Base-by-base conservation (phyloP, 441 rosid species). In the Pelargonium fulgidum region DNA sequence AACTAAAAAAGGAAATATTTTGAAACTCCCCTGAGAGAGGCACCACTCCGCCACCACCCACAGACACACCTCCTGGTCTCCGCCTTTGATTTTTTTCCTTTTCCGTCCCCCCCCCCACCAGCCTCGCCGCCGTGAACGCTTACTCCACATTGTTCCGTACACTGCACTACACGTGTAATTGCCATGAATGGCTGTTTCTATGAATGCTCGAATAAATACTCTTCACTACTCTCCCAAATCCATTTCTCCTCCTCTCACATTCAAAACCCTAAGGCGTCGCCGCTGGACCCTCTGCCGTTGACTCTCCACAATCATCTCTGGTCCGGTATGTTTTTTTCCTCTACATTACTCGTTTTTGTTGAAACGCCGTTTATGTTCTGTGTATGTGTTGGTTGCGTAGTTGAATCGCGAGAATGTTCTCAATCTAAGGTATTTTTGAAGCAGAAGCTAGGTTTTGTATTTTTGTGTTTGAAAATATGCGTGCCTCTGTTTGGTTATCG, bases 401-500 rank as follows among this genome's bases (percentile, higher is more conserved):
- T 20, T 9, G 62, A 58, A 58, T 58, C 62, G 0, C 0, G 29
- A 20, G 22, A 54, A 22, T 3, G 1, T 0, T 1, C 62, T 24
- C 48, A 4, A 11, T 56, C 8, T 17, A 56, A 56, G 24, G 26
- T 3, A 0, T 56, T 47, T 56, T 19, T 56, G 11, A 4, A 56
- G 26, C 62, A 17, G 8, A 56, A 7, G 26, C 26, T 56, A 19
- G 62, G 62, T 9, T 19, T 56, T 56, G 17, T 54, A 4, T 9
- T 54, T 19, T 7, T 58, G 29, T n/a, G 24, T 16, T 22, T 19
- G 26, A 24, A 14, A 56, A 26, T 19, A 2, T 26, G 7, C 22
- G 29, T 20, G 10, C 13, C 62, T 58, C 62, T 58, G 62, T 58
- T 58, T 54, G 61, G 10, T 54, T 58, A 24, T 58, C 13, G 62